Evolutionary conservation across 495 filamentous ascomycete genomes (phyloP), one percentile per base, ranked within the genome.

Genomic region (Articulospora tetracladia): DNA sequence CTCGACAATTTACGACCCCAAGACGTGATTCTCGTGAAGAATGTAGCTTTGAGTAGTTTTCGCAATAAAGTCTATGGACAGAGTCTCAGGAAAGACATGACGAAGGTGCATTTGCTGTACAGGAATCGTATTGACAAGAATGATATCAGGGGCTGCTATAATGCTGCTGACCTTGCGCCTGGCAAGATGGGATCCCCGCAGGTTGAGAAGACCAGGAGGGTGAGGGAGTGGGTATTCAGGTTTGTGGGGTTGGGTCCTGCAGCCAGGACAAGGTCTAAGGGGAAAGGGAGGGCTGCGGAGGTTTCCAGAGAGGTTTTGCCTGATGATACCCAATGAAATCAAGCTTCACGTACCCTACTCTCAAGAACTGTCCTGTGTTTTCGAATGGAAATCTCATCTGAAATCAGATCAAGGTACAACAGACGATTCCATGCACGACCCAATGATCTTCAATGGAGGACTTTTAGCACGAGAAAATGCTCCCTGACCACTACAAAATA

Each of bases 31-130:
- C 77, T 95, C 23, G 65, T 93, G 48, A 82, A 83, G 49, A 90
- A 89, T 61, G 83, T 96, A 15, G 92, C 87, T n/a, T 73, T 97
- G 23, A 81, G 81, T 53, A 80, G 78, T 26, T 97, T 91, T 68
- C 79, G 76, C 53, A 82, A 84, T 22, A 84, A 81, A 67, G 91
- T 95, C 1, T 89, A 93, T 68, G 92, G 91, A 20, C 87, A 88
- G 58, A 86, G 84, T 63, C 72, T 94, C 56, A 76, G 88, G 39
- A 82, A 81, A 68, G 84, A 84, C 32, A 77, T 87, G 55, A 94
- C 92, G 11, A 83, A 79, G 58, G 74, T 94, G 15, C 78, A 90
- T 62, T 72, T 97, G 30, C 76, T 96, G 19, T 81, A 85, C 62
- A 69, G 81, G 36, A 66, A 69, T 32, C 71, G 66, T 34, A 64